phyloP scores from a whole-genome alignment of 306 rosid genomes.

The Sicyos edulis region DNA sequence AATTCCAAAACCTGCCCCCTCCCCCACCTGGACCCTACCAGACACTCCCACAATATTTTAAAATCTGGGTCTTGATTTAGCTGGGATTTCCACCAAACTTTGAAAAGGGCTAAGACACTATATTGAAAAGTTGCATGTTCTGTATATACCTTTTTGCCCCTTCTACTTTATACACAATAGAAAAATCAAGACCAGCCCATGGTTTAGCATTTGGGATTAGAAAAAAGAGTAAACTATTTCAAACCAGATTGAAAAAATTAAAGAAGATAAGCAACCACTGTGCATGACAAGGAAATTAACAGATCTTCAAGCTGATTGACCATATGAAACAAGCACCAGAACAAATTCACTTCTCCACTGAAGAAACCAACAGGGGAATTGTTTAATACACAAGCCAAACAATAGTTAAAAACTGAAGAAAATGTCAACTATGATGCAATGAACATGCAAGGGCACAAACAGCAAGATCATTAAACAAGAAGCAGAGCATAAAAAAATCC shows the following conservation, averaged over 20 bases:
- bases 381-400: neutral
- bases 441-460: neutral
- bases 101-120: neutral
- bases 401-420: neutral
- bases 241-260: neutral
- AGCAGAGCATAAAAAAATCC: neutral
- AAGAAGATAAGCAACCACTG: neutral
- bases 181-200: neutral
- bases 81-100: neutral
- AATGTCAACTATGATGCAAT: neutral
- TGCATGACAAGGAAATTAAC: neutral
- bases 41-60: neutral
- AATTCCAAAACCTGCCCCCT: conserved; percentile 8
- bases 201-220: neutral
- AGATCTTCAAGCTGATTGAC: neutral
- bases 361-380: neutral
- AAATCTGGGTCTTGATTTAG: neutral
- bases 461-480: neutral
- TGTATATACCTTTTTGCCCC: neutral
- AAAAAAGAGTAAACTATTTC: neutral
- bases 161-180: neutral
- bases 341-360: neutral
- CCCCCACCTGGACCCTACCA: neutral
- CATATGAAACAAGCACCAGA: neutral
- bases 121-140: conserved; percentile 11